These are phyloP conservation scores for Lasiosphaeria ovina DNA, from an alignment of 495 filamentous ascomycete genomes.

Conservation along the genomic window DNA sequence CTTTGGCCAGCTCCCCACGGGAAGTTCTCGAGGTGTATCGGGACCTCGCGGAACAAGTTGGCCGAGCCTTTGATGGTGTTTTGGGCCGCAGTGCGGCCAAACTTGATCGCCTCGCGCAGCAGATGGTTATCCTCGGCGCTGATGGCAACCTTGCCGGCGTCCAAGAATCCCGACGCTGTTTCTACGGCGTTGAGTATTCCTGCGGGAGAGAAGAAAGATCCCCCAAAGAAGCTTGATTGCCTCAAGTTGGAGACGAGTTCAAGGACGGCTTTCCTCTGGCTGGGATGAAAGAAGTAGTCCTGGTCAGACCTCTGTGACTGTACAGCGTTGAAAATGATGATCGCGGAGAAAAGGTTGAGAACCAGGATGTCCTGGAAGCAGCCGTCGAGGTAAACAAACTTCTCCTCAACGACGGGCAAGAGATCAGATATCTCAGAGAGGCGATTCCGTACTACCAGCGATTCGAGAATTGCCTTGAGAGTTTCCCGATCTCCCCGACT, in stretches of 20 bases:
- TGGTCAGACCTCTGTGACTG: conserved; percentile 80
- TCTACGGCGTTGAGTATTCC: conserved; percentile 63
- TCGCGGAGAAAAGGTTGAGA: conserved; percentile 79
- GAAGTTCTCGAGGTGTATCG: conserved; percentile 65
- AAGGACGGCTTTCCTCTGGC: conserved; percentile 61
- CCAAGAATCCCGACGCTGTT: conserved; percentile 62
- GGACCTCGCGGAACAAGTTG: conserved; percentile 71
- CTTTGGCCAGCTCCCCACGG: conserved; percentile 50
- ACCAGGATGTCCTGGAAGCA: conserved; percentile 80
- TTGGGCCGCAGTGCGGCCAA: conserved; percentile 56
- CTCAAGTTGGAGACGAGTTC: conserved; percentile 73
- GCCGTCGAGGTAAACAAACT: conserved; percentile 70
- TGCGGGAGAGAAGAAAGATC: conserved; percentile 62
- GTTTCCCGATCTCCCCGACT: conserved; percentile 55
- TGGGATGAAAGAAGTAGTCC: conserved; percentile 86
- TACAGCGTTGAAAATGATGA: conserved; percentile 79
- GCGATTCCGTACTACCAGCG: conserved; percentile 77
- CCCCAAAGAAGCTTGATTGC: conserved; percentile 88
- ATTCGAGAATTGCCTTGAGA: conserved; percentile 67
- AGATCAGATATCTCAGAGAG: conserved; percentile 65
- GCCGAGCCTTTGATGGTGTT: conserved; percentile 65
- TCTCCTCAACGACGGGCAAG: conserved; percentile 67
- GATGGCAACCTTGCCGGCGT: conserved; percentile 49
- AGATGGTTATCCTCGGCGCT: conserved; percentile 56
- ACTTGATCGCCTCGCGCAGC: conserved; percentile 59